Evolutionary conservation across 192 early-diverging fungal genomes (phyloP).

Genomic region (Linnemannia schmuckeri): DNA sequence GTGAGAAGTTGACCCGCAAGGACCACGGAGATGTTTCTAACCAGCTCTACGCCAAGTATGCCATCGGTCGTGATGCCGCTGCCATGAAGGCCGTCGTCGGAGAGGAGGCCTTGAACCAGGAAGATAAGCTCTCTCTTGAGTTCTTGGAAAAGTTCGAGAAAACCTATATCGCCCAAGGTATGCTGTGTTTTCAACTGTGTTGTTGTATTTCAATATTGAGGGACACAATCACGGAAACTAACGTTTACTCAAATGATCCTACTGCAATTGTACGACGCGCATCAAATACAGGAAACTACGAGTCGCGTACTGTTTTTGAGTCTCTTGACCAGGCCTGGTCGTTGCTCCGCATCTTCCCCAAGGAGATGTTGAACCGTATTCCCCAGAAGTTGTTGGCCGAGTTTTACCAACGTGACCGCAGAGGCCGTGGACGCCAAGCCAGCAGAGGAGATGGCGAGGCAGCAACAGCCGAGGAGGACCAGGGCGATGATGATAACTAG

Average conservation of each 20-base stretch:
- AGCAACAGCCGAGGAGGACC: constrained; percentile 37
- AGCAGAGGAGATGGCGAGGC: constrained; percentile 50
- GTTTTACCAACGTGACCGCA: constrained; percentile 90
- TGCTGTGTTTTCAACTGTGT: constrained; percentile 11
- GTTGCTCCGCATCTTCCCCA: constrained; percentile 98
- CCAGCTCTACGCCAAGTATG: constrained; percentile 99
- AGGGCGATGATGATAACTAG: constrained; percentile 58
- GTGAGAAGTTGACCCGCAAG: constrained; percentile 96
- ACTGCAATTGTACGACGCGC: neutral
- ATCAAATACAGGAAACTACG: constrained; percentile 80
- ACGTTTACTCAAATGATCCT: neutral
- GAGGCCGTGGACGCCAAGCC: constrained; percentile 59
- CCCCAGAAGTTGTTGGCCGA: constrained; percentile 95
- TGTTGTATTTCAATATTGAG: constrained; percentile 7
- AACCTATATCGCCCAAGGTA: constrained; percentile 95
- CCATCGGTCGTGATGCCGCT: constrained; percentile 97
- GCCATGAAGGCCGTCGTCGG: constrained; percentile 99
- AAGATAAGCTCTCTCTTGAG: constrained; percentile 97
- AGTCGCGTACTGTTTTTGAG: constrained; percentile 97
- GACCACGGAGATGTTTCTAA: constrained; percentile 99
- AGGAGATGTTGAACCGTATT: constrained; percentile 99
- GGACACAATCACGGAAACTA: neutral
- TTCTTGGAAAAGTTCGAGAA: constrained; percentile 99
- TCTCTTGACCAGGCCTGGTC: constrained; percentile 99
- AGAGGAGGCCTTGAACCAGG: constrained; percentile 98